phyloP scores from a whole-genome alignment of 2,329 filamentous ascomycete genomes.

The Cladosporium oxysporum region DNA sequence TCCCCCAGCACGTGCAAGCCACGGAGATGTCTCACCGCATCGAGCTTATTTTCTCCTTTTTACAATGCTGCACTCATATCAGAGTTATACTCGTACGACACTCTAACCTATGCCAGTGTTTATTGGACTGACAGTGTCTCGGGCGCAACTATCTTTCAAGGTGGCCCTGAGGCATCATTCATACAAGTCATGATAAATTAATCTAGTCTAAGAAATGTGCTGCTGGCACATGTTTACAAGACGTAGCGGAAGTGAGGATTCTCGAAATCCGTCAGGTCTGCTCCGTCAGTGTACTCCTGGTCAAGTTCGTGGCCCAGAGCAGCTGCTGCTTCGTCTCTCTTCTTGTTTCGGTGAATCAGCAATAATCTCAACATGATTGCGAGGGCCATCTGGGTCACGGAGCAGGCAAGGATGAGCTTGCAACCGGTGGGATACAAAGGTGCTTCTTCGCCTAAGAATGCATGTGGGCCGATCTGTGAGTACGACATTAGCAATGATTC shows the following conservation, averaged over 20 bases:
- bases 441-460: constrained; percentile 48
- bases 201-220: background rate
- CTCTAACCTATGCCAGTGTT: background rate
- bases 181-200: background rate
- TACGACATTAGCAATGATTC: too few relatives aligned
- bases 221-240: background rate
- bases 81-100: too few relatives aligned
- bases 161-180: background rate
- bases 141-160: background rate
- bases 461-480: constrained; percentile 46
- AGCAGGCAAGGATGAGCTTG: constrained; percentile 52
- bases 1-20: background rate
- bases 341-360: constrained; percentile 43
- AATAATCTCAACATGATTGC: constrained; percentile 40
- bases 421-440: constrained; percentile 56
- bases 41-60: background rate
- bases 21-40: background rate
- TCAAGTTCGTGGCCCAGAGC: constrained; percentile 5
- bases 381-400: constrained; percentile 45
- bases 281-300: constrained; percentile 33
- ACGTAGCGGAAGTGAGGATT: constrained; percentile 17
- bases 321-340: constrained; percentile 38
- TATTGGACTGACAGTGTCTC: background rate
- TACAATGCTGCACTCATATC: background rate
- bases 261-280: constrained; percentile 45